Evolutionary conservation across 2,329 filamentous ascomycete species (phyloP), one percentile per base, ranked within the genome.

Genomic region (Leptographium wingfieldii): DNA sequence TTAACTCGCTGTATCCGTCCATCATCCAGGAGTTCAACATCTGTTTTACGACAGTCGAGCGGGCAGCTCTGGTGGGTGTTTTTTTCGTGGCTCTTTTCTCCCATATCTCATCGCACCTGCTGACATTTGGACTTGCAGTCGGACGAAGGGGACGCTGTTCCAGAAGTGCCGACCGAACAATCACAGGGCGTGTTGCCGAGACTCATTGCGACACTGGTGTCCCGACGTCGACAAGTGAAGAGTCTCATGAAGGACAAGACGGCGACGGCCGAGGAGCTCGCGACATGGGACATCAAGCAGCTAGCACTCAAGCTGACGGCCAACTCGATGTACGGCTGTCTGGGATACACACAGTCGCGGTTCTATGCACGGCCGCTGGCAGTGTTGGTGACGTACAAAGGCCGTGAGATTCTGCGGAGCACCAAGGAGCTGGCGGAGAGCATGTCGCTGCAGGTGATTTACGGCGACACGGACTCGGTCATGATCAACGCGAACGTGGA

Each of bases 21-120:
- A 97, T 99, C 69, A 99, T 99, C 63, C 95, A 99, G 70, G 95
- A 99, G 79, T 99, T 86, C 76, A 99, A 99, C 73, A 99, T 99
- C 67, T 99, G 95, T 77, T 99, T 99, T 74, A 99, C 94, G 2
- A 99, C 95, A 0, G 91, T 99, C 7, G 89, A 97, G 63, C 81
- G 94, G 35, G 33, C 40, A n/a, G 12, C 40, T 43, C 40, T 43
- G 40, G 40, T 43, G 40, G 12, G 40, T 43, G 3, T 19, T 19
- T 43, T 43, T 43, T 3, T 16, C 6, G 3, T 43, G 6, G 10
- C 10, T 43, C 19, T 16, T 43, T 43, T 43, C 6, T 19, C 40
- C 14, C 40, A 4, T 5, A 16, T 43, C 40, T 43, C 19, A 40
- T 31, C 29, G 29, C 29, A 35, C 33, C 33, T 35, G 19, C 40